Evolutionary conservation across 768 basidiomycete species (phyloP).

Genomic region (Serendipita sp.): DNA sequence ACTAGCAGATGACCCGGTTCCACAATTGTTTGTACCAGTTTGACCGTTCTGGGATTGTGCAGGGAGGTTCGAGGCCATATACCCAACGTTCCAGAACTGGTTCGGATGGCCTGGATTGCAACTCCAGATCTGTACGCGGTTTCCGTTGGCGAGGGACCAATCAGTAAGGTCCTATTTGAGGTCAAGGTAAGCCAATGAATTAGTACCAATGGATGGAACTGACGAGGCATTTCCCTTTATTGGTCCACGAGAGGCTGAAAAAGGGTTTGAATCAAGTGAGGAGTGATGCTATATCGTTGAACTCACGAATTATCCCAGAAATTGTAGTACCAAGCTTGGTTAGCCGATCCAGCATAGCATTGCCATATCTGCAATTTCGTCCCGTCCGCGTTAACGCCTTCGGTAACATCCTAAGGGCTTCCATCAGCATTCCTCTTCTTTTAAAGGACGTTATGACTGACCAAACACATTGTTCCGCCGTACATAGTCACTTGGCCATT

Average conservation of each 20-base stretch:
- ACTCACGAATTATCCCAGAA: not conserved
- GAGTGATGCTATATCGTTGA: not conserved
- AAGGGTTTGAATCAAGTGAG: not conserved
- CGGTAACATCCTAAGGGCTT: slow-evolving; percentile 22
- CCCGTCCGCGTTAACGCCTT: slow-evolving; percentile 28
- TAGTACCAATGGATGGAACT: not conserved
- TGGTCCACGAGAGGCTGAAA: not conserved
- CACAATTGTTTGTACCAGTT: slow-evolving; percentile 49
- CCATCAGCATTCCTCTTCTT: not conserved
- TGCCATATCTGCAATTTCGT: slow-evolving; percentile 34
- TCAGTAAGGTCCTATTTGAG: slow-evolving; percentile 24
- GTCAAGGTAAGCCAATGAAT: not conserved
- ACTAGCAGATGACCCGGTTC: slow-evolving; percentile 34
- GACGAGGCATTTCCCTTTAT: not conserved
- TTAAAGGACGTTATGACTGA: slow-evolving; percentile 20
- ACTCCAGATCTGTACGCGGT: slow-evolving; percentile 20
- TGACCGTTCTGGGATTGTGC: slow-evolving; percentile 37
- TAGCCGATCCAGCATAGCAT: not conserved
- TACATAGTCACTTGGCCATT: slow-evolving; percentile 29
- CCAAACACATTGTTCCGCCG: slow-evolving; percentile 32
- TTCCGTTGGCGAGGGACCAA: slow-evolving; percentile 28
- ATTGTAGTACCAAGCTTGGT: not conserved
- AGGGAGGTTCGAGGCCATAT: slow-evolving; percentile 24
- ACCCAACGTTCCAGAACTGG: slow-evolving; percentile 35
- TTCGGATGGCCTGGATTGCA: slow-evolving; percentile 30